phyloP scores from a whole-genome alignment of 768 basidiomycete species.

The Panus rudis region DNA sequence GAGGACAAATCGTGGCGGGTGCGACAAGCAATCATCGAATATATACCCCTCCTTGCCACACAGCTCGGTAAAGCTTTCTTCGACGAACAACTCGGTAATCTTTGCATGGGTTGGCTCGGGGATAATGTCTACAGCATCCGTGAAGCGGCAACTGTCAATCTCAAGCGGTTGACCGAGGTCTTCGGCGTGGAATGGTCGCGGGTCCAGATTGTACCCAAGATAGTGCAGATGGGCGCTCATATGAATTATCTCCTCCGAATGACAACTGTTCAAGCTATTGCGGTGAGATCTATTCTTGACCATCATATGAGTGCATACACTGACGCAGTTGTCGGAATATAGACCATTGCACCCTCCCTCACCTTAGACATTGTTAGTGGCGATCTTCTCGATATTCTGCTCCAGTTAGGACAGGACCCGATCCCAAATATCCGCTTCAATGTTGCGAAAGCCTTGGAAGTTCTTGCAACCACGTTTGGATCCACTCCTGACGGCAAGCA shows the following conservation, averaged over 20 bases:
- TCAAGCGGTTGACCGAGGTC: slow-evolving; percentile 95
- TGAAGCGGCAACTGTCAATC: slow-evolving; percentile 94
- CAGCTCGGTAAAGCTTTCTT: slow-evolving; percentile 96
- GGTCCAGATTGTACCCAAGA: slow-evolving; percentile 89
- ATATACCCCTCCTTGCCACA: slow-evolving; percentile 97
- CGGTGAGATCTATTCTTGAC: slow-evolving; percentile 44
- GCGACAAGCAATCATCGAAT: slow-evolving; percentile 98
- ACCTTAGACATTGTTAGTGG: slow-evolving; percentile 76
- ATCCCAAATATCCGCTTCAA: slow-evolving; percentile 99
- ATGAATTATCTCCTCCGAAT: slow-evolving; percentile 96
- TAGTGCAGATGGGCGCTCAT: slow-evolving; percentile 94
- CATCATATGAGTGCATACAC: slow-evolving; percentile 3
- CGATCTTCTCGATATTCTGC: slow-evolving; percentile 77
- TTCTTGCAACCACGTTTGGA: slow-evolving; percentile 69
- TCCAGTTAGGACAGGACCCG: slow-evolving; percentile 78
- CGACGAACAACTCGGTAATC: slow-evolving; percentile 91
- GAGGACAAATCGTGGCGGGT: slow-evolving; percentile 99
- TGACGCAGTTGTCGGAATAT: slow-evolving; percentile 1
- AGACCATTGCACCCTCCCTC: slow-evolving; percentile 95
- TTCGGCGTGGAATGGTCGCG: slow-evolving; percentile 99
- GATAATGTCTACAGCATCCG: slow-evolving; percentile 98
- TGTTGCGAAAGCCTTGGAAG: slow-evolving; percentile 91
- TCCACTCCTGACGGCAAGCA: slow-evolving; percentile 61
- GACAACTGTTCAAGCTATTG: slow-evolving; percentile 98
- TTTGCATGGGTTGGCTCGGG: slow-evolving; percentile 99